Conservation (phyloP, 805 yeast genomes). For the Jamesozyma gamospora region DNA sequence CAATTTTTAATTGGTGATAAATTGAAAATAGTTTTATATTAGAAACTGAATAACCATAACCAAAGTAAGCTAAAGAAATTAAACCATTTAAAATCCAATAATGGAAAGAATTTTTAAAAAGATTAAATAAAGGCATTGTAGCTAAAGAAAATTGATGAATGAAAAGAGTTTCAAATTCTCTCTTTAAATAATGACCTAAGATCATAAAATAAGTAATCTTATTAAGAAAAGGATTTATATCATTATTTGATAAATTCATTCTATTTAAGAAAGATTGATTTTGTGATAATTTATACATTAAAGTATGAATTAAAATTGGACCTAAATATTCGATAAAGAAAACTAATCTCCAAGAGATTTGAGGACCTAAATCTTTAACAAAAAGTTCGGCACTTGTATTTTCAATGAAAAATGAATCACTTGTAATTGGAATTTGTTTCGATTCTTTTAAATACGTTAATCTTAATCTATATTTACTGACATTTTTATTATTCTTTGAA, state of each 20-base stretch:
- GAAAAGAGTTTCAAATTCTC: slow-evolving; percentile 79
- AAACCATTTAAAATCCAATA: slow-evolving; percentile 89
- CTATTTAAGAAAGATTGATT: slow-evolving; percentile 7
- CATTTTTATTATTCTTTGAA: slow-evolving; percentile 33
- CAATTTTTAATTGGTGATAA: slow-evolving; percentile 11
- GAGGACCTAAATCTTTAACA: slow-evolving; percentile 88
- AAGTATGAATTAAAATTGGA: slow-evolving; percentile 71
- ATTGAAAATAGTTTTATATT: slow-evolving; percentile 11
- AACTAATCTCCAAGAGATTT: slow-evolving; percentile 87
- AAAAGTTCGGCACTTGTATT: slow-evolving; percentile 35
- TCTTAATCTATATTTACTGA: slow-evolving; percentile 46
- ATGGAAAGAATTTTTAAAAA: slow-evolving; percentile 83
- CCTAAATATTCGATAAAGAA: slow-evolving; percentile 82
- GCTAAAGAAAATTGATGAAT: slow-evolving; percentile 79
- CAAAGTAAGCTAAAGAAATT: slow-evolving; percentile 38
- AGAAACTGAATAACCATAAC: slow-evolving; percentile 35
- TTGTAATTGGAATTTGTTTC: slow-evolving; percentile 26
- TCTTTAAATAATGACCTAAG: slow-evolving; percentile 68
- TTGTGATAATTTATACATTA: slow-evolving; percentile 41
- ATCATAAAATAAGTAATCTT: slow-evolving; percentile 36
- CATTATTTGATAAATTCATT: slow-evolving; percentile 6
- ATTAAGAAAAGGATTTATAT: slow-evolving; percentile 20
- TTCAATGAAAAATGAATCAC: slow-evolving; percentile 24
- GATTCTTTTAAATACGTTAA: slow-evolving; percentile 34
- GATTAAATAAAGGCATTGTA: slow-evolving; percentile 84